Conservation (phyloP, 257 asterid genomes). For the Anisodus acutangulus region DNA sequence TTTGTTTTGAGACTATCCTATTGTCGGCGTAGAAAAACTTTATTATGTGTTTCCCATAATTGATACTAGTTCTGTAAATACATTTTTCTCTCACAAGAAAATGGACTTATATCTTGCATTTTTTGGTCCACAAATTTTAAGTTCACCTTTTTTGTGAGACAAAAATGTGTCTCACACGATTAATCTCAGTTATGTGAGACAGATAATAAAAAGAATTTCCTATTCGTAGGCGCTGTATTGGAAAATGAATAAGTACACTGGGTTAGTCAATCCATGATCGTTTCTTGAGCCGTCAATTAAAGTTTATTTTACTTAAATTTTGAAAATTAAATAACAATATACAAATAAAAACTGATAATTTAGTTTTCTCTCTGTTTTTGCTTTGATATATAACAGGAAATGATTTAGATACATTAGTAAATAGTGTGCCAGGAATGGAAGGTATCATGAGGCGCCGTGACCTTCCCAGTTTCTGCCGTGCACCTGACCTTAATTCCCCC, state of each 20-base stretch:
- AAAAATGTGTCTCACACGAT: too few species aligned
- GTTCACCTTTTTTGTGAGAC: too few species aligned
- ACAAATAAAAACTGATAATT: not conserved
- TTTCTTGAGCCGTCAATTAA: not conserved
- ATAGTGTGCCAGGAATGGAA: conserved; percentile 35
- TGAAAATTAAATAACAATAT: not conserved
- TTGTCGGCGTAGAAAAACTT: not conserved
- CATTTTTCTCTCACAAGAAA: too few species aligned
- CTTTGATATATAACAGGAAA: conserved; percentile 16
- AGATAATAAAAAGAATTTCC: not conserved
- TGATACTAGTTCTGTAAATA: too few species aligned
- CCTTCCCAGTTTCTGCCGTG: conserved; percentile 34
- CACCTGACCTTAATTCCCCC: not conserved
- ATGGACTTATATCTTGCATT: too few species aligned
- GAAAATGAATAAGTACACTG: not conserved
- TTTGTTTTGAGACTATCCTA: not conserved
- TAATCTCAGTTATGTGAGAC: too few species aligned
- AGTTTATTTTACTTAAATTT: not conserved
- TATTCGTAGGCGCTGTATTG: not conserved
- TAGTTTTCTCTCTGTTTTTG: not conserved
- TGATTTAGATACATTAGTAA: conserved; percentile 33
- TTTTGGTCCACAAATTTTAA: too few species aligned
- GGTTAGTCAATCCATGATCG: not conserved
- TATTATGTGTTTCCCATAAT: too few species aligned
- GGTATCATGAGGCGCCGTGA: conserved; percentile 33